phyloP scores from a whole-genome alignment of 2,329 filamentous ascomycete species.

The Colletotrichum melonis region DNA sequence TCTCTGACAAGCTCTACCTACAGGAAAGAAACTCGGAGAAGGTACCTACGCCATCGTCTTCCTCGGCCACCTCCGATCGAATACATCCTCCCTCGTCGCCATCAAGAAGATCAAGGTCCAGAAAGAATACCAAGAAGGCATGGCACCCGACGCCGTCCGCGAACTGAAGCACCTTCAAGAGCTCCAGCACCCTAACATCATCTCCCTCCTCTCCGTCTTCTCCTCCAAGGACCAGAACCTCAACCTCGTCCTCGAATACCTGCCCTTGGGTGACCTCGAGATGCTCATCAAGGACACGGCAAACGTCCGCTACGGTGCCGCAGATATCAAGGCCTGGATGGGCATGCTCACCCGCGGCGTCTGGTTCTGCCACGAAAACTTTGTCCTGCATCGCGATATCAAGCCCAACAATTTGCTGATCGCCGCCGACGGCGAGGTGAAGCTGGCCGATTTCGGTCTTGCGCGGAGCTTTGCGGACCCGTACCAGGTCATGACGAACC shows the following conservation, averaged over 20 bases:
- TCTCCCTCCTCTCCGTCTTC: conserved; percentile 91
- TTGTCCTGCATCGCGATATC: conserved; percentile 95
- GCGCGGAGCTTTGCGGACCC: conserved; percentile 91
- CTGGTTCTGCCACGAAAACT: conserved; percentile 97
- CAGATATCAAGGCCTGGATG: conserved; percentile 99
- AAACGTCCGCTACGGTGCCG: conserved; percentile 81
- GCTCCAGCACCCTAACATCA: conserved; percentile 94
- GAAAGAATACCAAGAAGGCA: conserved; percentile 88
- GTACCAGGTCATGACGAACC: conserved; percentile 87
- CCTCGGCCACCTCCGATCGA: conserved; percentile 80
- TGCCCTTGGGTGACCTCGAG: conserved; percentile 94
- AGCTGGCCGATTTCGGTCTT: conserved; percentile 97
- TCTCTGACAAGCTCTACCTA: background rate
- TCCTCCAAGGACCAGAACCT: conserved; percentile 96
- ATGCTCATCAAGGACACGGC: conserved; percentile 90
- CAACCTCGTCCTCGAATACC: conserved; percentile 92
- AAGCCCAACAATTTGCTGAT: conserved; percentile 99
- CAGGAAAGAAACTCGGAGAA: conserved; percentile 91
- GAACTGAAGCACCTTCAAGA: conserved; percentile 97
- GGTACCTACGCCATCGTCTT: conserved; percentile 98
- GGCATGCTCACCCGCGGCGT: conserved; percentile 93
- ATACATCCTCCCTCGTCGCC: conserved; percentile 82
- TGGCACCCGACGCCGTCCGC: conserved; percentile 93
- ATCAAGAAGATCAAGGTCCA: conserved; percentile 95
- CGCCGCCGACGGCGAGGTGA: conserved; percentile 90